Base-by-base conservation (phyloP, 2,329 filamentous ascomycete species). In the Phyllosticta paracitricarpa region DNA sequence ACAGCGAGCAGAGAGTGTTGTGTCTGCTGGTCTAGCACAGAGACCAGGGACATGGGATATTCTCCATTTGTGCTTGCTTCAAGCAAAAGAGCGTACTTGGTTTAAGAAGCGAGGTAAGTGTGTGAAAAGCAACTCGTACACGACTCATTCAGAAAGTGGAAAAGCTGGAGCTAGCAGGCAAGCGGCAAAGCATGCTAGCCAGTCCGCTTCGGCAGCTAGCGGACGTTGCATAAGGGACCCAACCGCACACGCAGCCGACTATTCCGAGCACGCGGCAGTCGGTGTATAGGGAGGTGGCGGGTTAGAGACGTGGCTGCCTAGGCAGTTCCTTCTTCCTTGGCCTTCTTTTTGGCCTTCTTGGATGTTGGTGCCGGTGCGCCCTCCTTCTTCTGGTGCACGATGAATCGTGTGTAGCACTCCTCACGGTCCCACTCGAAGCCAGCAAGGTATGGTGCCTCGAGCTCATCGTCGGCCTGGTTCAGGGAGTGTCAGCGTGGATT, bases 371-470 rank as follows among this genome's bases (percentile, higher is more conserved):
- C 17, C 30, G 67, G 62, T 8, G 82, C 81, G 64, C 84, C 84
- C 68, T 88, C 82, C 76, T 86, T 87, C 75, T 87, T 87, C 73
- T 93, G 89, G 77, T 94, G 91, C 65, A 97, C 91, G 69, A 95
- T 81, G 71, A 97, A 83, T 66, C 85, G 84, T 60, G 89, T 93
- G 86, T 91, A 96, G 72, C 86, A 91, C 77, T 96, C 90, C 68
- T 96, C 89, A 74, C 88, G 89, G 77, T 96, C 89, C 92, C 92
- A 97, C 81, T 96, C 91, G 79, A 97, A 97, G 67, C 93, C 93
- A 70, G 87, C 87, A 67, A 97, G 87, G 81, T 92, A 91, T 65
- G 92, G 90, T 66, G 84, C 81, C 61, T 93, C 89, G 64, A 97
- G 82, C 75, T 97, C 93, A 73, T 97, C 93, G 70, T 97, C 93